Base-by-base conservation (phyloP, 306 rosid species). In the Quercus variabilis region DNA sequence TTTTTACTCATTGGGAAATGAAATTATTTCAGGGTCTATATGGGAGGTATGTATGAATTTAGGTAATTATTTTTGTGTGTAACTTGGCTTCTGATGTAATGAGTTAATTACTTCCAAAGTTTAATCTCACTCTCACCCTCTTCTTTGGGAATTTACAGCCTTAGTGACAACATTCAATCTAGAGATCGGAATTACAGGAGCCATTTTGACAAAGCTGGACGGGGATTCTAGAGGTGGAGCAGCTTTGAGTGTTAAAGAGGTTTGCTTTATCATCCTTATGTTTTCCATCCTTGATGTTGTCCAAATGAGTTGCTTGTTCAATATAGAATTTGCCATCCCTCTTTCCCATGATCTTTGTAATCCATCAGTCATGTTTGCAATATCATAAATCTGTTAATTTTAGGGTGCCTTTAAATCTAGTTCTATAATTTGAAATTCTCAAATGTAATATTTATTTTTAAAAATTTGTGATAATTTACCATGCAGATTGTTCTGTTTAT, bases 161-260 rank as follows among this genome's bases (percentile, higher is more conserved):
- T 84, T 95, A 81, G 99, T 95, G 69, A 90, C 97, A 43, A 89
- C 98, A 77, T 95, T 95, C 96, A 92, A 95, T 75, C 79, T 91
- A 76, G 99, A 95, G 91, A 93, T 95, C 83, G 99, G 99, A 82
- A 95, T 95, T 76, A 93, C 99, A 12, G 99, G 99, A 58, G 98
- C 99, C 87, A 95, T 95, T 83, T 88, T 95, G 86, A 95, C 99
- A 56, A 95, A 95, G 92, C 91, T 95, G 62, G 99, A 95, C 81
- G 99, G 99, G 72, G 99, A 95, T 90, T 95, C 99, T 76, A 90
- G 97, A 87, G 99, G 99, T 80, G 98, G 99, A 80, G 98, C 99
- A 35, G 99, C 99, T 82, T 86, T 95, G 88, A 95, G 98, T 81
- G 98, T 95, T 76, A 93, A 87, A 93, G 99, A 95, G 99, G 99